Evolutionary conservation across 768 basidiomycete genomes (phyloP), one percentile per base, ranked within the genome.

Genomic region (Chalciporus piperatus): DNA sequence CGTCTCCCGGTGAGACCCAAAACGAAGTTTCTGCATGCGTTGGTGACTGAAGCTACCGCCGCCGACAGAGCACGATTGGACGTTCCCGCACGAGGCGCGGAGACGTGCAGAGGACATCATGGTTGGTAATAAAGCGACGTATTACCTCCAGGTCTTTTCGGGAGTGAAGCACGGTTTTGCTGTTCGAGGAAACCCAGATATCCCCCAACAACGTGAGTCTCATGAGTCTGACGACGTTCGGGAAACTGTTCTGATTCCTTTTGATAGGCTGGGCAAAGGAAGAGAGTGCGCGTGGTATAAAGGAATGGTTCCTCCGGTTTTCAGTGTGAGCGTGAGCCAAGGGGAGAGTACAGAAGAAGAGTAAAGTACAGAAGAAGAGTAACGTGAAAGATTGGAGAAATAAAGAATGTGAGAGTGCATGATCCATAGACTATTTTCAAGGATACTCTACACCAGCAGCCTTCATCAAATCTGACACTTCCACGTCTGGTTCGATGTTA

Each of bases 101-200:
- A 76, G 77, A 30, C 71, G 72, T 2, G 81, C 81, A 0, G 81
- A 84, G 51, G 80, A 81, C 41, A 76, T 84, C 11, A 61, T 85
- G 28, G 68, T 73, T 4, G 73, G 72, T 33, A 68, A 61, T 6
- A 79, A 80, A 47, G 73, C 75, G 4, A 69, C 66, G 1, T 85
- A 83, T 62, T 71, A 79, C 47, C 68, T 82, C 54, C 82, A 84
- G 47, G 63, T 83, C 6, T 84, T 84, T 63, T 76, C 78, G 0
- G 66, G 69, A 0, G 69, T 78, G 4, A 59, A 54, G 11, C 66
- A 66, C n/a, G 66, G 66, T 32, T 66, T 68, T 16, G 60, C 61
- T 42, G 54, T 66, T 40, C 59, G 64, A 6, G 52, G 67, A 12
- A 52, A 66, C 39, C 59, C 48, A 1, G 52, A 51, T 38, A 28